Conservation (phyloP, 2,329 filamentous ascomycete species). For the Hymenotorrendiella dingleyae region DNA sequence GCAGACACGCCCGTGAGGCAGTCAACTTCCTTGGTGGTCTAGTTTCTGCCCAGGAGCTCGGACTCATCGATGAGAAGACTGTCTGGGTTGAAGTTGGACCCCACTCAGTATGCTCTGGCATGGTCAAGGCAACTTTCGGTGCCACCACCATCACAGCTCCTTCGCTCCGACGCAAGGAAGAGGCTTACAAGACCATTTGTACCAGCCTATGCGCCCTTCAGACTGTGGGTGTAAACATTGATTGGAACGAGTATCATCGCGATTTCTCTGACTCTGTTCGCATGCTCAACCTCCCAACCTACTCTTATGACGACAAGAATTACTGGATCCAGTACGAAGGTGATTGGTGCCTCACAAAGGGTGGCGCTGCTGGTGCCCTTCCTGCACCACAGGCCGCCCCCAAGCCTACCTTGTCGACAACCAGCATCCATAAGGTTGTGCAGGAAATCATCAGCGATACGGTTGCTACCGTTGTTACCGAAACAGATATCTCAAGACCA, state of each 20-base stretch:
- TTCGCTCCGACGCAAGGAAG: slow-evolving; percentile 56
- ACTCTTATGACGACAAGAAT: slow-evolving; percentile 64
- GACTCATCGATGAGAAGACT: slow-evolving; percentile 53
- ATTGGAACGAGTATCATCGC: slow-evolving; percentile 66
- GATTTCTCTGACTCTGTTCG: slow-evolving; percentile 52
- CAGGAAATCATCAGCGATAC: slow-evolving; percentile 47
- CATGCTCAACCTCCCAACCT: slow-evolving; percentile 60
- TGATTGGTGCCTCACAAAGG: slow-evolving; percentile 65
- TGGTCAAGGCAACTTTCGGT: slow-evolving; percentile 60
- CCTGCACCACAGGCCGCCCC: slow-evolving; percentile 3
- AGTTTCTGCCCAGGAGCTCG: slow-evolving; percentile 49
- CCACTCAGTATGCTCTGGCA: slow-evolving; percentile 61
- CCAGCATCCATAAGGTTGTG: slow-evolving; percentile 49
- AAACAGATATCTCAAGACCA: slow-evolving; percentile 49
- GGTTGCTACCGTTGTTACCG: slow-evolving; percentile 45
- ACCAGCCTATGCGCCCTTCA: slow-evolving; percentile 54
- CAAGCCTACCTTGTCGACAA: slow-evolving; percentile 47
- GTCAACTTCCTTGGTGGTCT: slow-evolving; percentile 65
- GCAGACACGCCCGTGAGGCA: slow-evolving; percentile 58
- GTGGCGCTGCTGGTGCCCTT: not conserved
- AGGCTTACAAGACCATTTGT: slow-evolving; percentile 59
- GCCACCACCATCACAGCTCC: slow-evolving; percentile 46
- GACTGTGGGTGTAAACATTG: slow-evolving; percentile 53
- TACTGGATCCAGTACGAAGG: slow-evolving; percentile 61
- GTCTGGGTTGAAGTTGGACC: slow-evolving; percentile 70